Base-by-base conservation (phyloP, 2,329 filamentous ascomycete species). In the Penicillium sp. region DNA sequence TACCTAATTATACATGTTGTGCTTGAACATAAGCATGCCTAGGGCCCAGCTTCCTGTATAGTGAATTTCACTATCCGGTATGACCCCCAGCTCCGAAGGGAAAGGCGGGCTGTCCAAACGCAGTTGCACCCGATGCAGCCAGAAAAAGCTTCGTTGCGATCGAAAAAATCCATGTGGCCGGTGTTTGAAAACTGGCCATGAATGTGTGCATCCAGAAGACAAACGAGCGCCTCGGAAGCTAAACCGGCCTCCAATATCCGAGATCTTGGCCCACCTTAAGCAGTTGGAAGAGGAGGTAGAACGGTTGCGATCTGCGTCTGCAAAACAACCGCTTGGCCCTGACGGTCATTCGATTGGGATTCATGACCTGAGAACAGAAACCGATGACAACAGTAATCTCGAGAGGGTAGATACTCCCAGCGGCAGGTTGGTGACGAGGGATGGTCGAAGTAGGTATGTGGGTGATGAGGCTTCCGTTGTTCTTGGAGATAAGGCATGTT, bases 71-170 rank as follows among this genome's bases (percentile, higher is more conserved):
- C 35, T 9, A 33, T 14, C 30, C 9, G 30, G 5, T 11, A 40
- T 40, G 35, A 3, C 35, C 5, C 35, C 35, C n/a, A 40, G 35
- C 35, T 40, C 35, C 14, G 16, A 40, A 18, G n/a, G 35, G 35
- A 40, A 18, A 40, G 16, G 12, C 16, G 16, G 33, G 33, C 11
- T 38, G 33, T 38, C 35, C 28, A 62, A 60, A 43, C 62, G 63
- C 18, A 67, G 65, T 42, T 73, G 70, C 45, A 53, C 56, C n/a
- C 56, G 60, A 3, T 74, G 71, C 61, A 66, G 67, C 55, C 60
- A 63, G 23, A 63, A 63, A 40, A 73, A 72, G 52, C 59, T 72
- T 20, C 64, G 66, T 14, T 74, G 70, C 46, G 65, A 69, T 58
- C 68, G 67, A 56, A 62, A 56, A 26, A 38, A 64, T n/a, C 69